Evolutionary conservation across 176 grass and related monocot genomes (phyloP), one percentile per base, ranked within the genome.

Genomic region (Hordeum vulgare): DNA sequence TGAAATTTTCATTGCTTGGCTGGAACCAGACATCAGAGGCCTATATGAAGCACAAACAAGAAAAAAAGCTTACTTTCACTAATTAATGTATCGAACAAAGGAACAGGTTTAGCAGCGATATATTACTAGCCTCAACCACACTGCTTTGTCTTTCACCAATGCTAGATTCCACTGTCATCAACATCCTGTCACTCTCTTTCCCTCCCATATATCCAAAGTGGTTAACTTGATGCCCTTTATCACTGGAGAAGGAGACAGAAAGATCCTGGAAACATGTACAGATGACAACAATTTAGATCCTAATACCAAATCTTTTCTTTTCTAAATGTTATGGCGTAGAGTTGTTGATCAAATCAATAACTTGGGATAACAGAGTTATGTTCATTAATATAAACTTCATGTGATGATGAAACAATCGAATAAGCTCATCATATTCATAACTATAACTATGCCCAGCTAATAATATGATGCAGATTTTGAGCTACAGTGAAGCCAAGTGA

Each of bases 21-120:
- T 99, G 90, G 26, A 73, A 87, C 96, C 96, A 99, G 59, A 96
- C 86, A 83, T 69, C 79, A 85, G 87, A 88, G 77, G 66, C 70
- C 91, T 95, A 87, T 58, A 80, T 81, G 80, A 90, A 83, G 51
- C 54, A 83, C 27, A 66, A 82, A 80, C 35, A 53, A 69, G 41
- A 29, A 71, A 77, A 68, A 54, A 78, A 14, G 65, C n/a, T 86
- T 85, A 83, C 1, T 66, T 74, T 26, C 66, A 64, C 45, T 79
- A 78, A 49, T 63, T 65, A 71, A 75, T 49, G n/a, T 18, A 35
- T 64, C 1, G 7, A 65, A 85, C 15, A 13, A 71, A 82, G 85
- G 61, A 64, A 76, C 25, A 77, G 25, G 37, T 73, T 59, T 61
- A 62, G 65, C 40, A 45, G 70, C 64, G 24, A 69, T 83, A 75